Conservation (phyloP, 176 grass and related monocot genomes). For the Carex littledalei region DNA sequence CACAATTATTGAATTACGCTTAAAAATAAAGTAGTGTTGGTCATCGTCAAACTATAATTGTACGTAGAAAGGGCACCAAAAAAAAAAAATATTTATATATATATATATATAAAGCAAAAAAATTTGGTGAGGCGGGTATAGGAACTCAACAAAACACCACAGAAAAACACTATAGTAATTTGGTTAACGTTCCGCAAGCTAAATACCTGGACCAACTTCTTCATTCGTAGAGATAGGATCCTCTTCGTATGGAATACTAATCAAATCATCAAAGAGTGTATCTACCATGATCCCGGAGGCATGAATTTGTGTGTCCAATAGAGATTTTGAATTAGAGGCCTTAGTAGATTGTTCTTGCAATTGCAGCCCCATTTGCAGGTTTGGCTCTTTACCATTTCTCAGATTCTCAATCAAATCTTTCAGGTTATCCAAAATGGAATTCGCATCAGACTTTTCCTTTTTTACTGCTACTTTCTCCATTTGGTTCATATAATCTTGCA, state of each 20-base stretch:
- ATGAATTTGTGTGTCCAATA: not conserved
- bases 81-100: not conserved
- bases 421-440: constrained; percentile 63
- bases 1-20: not conserved
- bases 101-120: not conserved
- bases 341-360: not conserved
- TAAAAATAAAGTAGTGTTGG: not conserved
- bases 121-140: not conserved
- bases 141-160: not conserved
- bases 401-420: constrained; percentile 84
- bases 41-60: not conserved
- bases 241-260: not conserved
- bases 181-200: not conserved
- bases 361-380: constrained; percentile 27
- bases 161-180: not conserved
- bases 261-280: not conserved
- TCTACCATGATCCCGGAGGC: not conserved
- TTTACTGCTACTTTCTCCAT: constrained; percentile 49
- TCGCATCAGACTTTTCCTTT: constrained; percentile 51
- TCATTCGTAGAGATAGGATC: not conserved
- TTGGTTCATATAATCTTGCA: constrained; percentile 70
- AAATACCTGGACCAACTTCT: not conserved
- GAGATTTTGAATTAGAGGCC: not conserved
- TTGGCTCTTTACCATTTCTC: constrained; percentile 48
- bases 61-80: not conserved